Evolutionary conservation across 176 grass and related monocot genomes (phyloP).

Genomic region (Hsuehochloa calcarea): DNA sequence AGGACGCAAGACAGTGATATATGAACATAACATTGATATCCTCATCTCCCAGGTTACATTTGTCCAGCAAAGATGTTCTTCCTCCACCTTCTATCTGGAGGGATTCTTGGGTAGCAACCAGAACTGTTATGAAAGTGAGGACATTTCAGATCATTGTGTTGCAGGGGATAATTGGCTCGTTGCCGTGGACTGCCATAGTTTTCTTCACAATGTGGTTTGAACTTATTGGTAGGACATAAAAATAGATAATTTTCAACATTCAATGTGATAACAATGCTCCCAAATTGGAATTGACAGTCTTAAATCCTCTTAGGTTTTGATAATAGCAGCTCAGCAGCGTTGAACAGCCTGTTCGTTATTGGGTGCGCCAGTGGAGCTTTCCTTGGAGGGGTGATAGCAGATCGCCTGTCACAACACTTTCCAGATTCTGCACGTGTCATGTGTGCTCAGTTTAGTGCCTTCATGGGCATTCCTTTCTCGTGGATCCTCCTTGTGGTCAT

Average conservation of each 20-base stretch:
- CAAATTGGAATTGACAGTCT: background rate
- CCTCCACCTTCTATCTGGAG: conserved; percentile 56
- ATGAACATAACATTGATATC: background rate
- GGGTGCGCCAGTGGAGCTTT: conserved; percentile 76
- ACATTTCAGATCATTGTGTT: conserved; percentile 97
- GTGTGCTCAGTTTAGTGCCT: conserved; percentile 95
- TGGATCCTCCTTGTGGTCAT: conserved; percentile 70
- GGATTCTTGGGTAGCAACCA: conserved; percentile 70
- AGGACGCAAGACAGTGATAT: background rate
- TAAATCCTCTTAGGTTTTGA: conserved; percentile 63
- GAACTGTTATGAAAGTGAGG: conserved; percentile 78
- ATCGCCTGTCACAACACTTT: conserved; percentile 51
- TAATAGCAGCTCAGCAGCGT: conserved; percentile 66
- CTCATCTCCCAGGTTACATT: conserved; percentile 44
- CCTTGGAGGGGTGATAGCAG: conserved; percentile 73
- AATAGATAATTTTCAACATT: background rate
- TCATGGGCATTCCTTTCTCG: conserved; percentile 94
- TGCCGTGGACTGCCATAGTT: conserved; percentile 85
- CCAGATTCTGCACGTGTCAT: conserved; percentile 75
- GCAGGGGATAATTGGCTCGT: conserved; percentile 87
- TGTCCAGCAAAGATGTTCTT: conserved; percentile 55
- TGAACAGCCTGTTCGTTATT: conserved; percentile 81
- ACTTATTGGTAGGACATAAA: conserved; percentile 64
- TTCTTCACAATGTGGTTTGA: conserved; percentile 99
- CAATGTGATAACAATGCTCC: background rate